Base-by-base conservation (phyloP, 225 moss, liverwort and hornwort species). In the Asterella californica region DNA sequence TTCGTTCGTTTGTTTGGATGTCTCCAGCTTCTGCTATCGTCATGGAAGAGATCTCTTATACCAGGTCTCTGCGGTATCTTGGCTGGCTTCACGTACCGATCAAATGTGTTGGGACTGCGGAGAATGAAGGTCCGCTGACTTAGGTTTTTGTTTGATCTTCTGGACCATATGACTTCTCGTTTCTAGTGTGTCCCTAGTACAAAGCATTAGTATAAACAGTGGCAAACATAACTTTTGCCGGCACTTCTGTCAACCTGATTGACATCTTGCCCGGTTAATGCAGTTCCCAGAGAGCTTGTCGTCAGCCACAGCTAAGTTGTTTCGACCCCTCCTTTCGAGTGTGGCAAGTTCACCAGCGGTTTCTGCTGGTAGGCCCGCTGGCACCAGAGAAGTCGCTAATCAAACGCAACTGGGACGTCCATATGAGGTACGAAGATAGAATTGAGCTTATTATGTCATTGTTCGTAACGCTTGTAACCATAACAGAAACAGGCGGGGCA, bases 31-130 rank as follows among this genome's bases (percentile, higher is more conserved):
- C 89, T 97, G 19, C 81, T 94, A 78, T 89, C 96, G 37, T 94
- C 94, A 86, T 91, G 96, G 96, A 93, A 90, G 82, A 87, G 86
- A 73, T 97, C 94, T 6, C 85, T 97, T 69, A 88, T 97, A 80
- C 96, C 94, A 18, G 96, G 94, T 73, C 74, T 97, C 14, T 97
- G 91, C 88, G 96, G 94, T 74, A 85, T 94, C 77, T 82, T 97
- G 75, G 91, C 96, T 71, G 94, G 96, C 75, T 92, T 94, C 70
- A 87, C 89, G 27, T 96, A 96, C 70, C 92, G 90, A 61, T 94
- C 94, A 70, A 96, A 94, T 79, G 75, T 96, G 42, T 86, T 94
- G 72, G 89, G 94, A 70, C 76, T 91, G 71, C 90, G 90, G 59
- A 91, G 93, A 86, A 77, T 93, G 63, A 96, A 94, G 94, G 96